These are phyloP conservation scores for Naganishia onofrii DNA, from an alignment of 768 basidiomycete species.

Conservation along the genomic window DNA sequence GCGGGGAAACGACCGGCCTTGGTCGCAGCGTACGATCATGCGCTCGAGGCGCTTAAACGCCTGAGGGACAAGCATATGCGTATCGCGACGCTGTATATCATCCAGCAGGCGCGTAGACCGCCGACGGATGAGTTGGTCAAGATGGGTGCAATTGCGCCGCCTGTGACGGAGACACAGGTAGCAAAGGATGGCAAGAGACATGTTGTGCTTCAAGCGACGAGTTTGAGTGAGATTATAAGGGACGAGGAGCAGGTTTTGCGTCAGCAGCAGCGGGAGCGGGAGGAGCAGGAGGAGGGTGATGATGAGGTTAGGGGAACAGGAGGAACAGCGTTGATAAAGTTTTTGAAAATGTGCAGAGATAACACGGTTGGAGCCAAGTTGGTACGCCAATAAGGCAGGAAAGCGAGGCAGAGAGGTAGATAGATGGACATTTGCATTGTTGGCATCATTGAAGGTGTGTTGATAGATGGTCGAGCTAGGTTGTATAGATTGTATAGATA, in stretches of 20 bases:
- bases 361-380: constrained; percentile 59
- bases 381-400: neutral
- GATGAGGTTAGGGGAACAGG: constrained; percentile 75
- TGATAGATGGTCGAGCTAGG: neutral
- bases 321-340: constrained; percentile 73
- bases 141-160: constrained; percentile 35
- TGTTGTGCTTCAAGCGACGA: neutral
- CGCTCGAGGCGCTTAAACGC: constrained; percentile 72
- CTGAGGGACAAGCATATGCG: constrained; percentile 86
- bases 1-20: constrained; percentile 42
- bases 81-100: constrained; percentile 80
- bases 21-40: constrained; percentile 66
- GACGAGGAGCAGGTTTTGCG: constrained; percentile 31
- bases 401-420: no score
- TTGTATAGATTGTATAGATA: neutral
- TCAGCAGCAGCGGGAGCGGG: neutral
- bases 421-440: no score
- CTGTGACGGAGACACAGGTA: constrained; percentile 28
- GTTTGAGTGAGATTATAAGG: constrained; percentile 26
- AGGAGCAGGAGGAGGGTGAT: constrained; percentile 39
- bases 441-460: neutral
- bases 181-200: constrained; percentile 22
- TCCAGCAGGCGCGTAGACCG: constrained; percentile 68
- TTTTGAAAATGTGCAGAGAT: constrained; percentile 86
- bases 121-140: constrained; percentile 43